Conservation (phyloP, 2,329 filamentous ascomycete species). For the Parasarocladium wereldwijsianum region DNA sequence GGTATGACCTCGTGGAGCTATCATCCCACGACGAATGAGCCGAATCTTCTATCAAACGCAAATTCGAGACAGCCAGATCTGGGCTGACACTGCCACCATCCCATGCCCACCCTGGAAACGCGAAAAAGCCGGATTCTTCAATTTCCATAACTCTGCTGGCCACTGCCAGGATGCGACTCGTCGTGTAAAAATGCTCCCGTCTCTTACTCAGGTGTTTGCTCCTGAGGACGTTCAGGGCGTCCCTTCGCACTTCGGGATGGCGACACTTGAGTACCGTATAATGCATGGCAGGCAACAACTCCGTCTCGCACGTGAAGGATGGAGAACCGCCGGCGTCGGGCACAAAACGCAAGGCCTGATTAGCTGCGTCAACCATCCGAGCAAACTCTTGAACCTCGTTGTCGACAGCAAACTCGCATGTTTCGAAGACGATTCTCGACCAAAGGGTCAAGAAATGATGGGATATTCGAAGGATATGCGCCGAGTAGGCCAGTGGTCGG, state of each 20-base stretch:
- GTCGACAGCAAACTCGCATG: conserved; percentile 20
- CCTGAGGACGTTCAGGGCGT: conserved; percentile 21
- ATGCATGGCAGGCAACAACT: conserved; percentile 25
- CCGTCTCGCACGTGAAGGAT: conserved; percentile 26
- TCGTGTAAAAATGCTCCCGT: conserved; percentile 25
- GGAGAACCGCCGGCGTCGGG: conserved; percentile 7
- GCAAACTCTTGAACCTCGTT: conserved; percentile 19
- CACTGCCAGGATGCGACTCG: conserved; percentile 16
- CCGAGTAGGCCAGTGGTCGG: no score
- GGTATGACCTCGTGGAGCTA: conserved; percentile 2
- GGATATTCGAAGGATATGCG: conserved; percentile 21
- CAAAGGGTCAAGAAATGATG: conserved; percentile 19
- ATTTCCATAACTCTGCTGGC: conserved; percentile 19
- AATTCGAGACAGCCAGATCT: neutral
- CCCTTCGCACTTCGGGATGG: conserved; percentile 23
- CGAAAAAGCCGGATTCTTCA: no score
- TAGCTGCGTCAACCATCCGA: conserved; percentile 20
- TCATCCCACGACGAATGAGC: conserved; percentile 3
- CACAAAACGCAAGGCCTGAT: conserved; percentile 11
- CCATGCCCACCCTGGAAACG: conserved; percentile 3
- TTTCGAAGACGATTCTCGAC: conserved; percentile 16
- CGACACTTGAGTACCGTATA: conserved; percentile 24
- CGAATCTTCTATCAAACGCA: neutral
- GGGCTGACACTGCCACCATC: neutral
- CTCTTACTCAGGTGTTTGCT: conserved; percentile 16